Base-by-base conservation (phyloP, 768 basidiomycete genomes). In the Amanita phalloides region DNA sequence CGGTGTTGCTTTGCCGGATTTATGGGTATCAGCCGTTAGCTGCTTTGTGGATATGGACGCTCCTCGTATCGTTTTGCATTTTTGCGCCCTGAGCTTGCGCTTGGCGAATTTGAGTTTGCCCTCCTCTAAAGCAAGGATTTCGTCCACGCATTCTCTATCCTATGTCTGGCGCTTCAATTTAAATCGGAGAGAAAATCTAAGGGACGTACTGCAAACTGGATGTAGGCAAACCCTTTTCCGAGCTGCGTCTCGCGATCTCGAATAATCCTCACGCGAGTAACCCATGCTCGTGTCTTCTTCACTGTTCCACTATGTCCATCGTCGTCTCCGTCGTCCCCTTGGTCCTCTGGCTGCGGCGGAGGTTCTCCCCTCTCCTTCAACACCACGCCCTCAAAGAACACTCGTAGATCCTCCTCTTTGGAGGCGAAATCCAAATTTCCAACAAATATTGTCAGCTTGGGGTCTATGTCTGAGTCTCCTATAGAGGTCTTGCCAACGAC, bases 151-250 rank as follows among this genome's bases (percentile, higher is more conserved):
- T 64, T 84, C 82, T 1, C 83, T 82, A 57, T 96, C 91, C 94
- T n/a, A n/a, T 98, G 42, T 14, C 1, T 6, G 14, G 6, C 4
- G 21, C 36, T 43, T 53, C 36, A 43, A 20, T 45, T 45, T 2
- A 38, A 53, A 26, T 17, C 32, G 0, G n/a, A 21, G 30, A 1
- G 45, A 54, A 55, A 42, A 44, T 10, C 25, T 32, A 35, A 26
- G 17, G 45, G 23, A 73, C 85, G 55, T 64, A 95, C 95, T 51
- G 71, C 64, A 56, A 97, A 90, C 58, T 91, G 84, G 17, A 98
- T 82, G 61, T 97, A 96, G 8, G 87, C 91, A 64, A 97, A 94
- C 4, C 94, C 94, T 68, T 95, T 96, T 10, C 94, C 95, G 11
- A 97, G 77, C 58, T 92, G 91, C 1, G 91, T 96, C 53, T 88